Conservation (phyloP, 2,329 filamentous ascomycete species). For the Aspergillus ibericus region DNA sequence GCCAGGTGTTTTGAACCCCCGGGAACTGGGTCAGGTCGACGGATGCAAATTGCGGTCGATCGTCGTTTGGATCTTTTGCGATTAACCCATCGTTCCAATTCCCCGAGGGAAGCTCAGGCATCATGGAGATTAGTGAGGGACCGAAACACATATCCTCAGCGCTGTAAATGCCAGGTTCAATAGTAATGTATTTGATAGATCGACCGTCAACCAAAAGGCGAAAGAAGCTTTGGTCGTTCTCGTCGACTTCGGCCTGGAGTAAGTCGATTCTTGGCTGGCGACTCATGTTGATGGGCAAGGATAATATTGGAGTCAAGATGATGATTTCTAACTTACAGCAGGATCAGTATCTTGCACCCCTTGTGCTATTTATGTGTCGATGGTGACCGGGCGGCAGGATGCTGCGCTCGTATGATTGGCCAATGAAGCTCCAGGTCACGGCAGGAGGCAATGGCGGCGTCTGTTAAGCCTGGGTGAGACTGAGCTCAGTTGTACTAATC, state of each 20-base stretch:
- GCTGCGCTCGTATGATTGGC: too few species aligned
- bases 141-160: slow-evolving; percentile 32
- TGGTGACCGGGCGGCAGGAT: too few species aligned
- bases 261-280: slow-evolving; percentile 22
- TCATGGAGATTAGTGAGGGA: slow-evolving; percentile 24
- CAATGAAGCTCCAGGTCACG: too few species aligned
- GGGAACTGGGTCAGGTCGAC: slow-evolving; percentile 20
- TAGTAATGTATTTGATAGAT: slow-evolving; percentile 31
- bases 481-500: too few species aligned
- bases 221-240: slow-evolving; percentile 29
- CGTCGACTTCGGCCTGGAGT: slow-evolving; percentile 29
- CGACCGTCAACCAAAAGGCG: slow-evolving; percentile 23
- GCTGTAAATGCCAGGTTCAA: slow-evolving; percentile 26
- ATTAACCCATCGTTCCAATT: slow-evolving; percentile 35
- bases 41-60: slow-evolving; percentile 23
- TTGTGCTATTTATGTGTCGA: too few species aligned
- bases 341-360: too few species aligned
- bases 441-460: too few species aligned
- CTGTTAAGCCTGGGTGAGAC: too few species aligned
- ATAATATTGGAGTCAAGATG: too few species aligned
- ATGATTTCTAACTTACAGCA: too few species aligned
- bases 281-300: slow-evolving; percentile 1
- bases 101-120: slow-evolving; percentile 25
- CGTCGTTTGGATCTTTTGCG: slow-evolving; percentile 15
- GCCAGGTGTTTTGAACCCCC: slow-evolving; percentile 23